phyloP scores from a whole-genome alignment of 805 yeast species.

The Wickerhamiella hasegawae region DNA sequence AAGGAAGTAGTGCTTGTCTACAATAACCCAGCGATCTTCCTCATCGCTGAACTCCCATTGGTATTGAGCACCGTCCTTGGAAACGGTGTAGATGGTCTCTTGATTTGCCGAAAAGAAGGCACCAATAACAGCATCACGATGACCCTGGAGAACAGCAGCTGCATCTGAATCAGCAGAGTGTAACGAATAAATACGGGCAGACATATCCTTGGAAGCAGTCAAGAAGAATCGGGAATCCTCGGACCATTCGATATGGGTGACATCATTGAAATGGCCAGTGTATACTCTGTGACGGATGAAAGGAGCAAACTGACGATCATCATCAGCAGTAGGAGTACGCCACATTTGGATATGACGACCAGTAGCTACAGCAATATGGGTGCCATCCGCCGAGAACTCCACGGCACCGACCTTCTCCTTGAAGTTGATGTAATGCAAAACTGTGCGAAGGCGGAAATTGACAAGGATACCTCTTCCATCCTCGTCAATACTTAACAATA shows the following conservation, averaged over 20 bases:
- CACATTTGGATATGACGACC: constrained; percentile 80
- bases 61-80: constrained; percentile 89
- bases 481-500: constrained; percentile 67
- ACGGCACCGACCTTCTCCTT: constrained; percentile 60
- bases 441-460: constrained; percentile 68
- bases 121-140: constrained; percentile 69
- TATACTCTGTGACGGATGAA: constrained; percentile 79
- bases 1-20: constrained; percentile 58
- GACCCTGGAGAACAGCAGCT: constrained; percentile 80
- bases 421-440: constrained; percentile 86
- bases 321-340: constrained; percentile 70
- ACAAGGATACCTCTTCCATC: constrained; percentile 90
- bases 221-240: constrained; percentile 76
- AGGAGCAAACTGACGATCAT: constrained; percentile 90
- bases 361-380: constrained; percentile 68
- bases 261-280: constrained; percentile 83
- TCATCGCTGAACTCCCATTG: constrained; percentile 64
- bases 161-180: constrained; percentile 55
- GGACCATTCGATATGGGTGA: constrained; percentile 74
- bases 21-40: constrained; percentile 54
- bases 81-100: constrained; percentile 77
- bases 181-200: constrained; percentile 71
- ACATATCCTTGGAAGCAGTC: constrained; percentile 78
- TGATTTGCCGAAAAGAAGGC: constrained; percentile 83
- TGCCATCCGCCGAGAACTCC: constrained; percentile 80